Evolutionary conservation across 495 filamentous ascomycete genomes (phyloP), one percentile per base, ranked within the genome.

Genomic region (Aspergillus egyptiacus): DNA sequence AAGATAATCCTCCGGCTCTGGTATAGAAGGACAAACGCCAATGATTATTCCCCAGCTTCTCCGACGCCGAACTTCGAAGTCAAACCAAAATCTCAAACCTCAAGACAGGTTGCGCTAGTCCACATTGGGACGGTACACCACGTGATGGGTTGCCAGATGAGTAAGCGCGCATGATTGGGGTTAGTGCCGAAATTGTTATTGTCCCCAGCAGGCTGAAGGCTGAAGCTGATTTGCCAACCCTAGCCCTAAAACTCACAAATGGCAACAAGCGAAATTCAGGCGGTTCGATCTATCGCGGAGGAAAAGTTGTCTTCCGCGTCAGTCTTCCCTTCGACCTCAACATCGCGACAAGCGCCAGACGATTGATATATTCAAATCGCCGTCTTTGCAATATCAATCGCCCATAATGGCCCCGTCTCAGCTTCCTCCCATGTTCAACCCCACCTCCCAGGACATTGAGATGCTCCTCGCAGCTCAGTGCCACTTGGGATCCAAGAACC

Each of bases 401-500:
- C 70, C 79, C 79, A 89, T 80, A 70, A 96, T 96, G 91, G 88
- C 91, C 66, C 88, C 91, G 66, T 76, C 84, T 51, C 91, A 96
- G 73, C 85, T 94, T 54, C 90, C 90, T 63, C 78, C 88, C 39
- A 81, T 83, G 57, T 95, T 96, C 87, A 86, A 87, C 79, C 82
- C 85, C 46, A 87, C 85, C 56, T 71, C 76, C 41, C 75, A 85
- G 74, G 93, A 98, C 80, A 95, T 98, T 78, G 93, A 98, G 86
- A 94, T 91, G 88, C 87, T 98, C 58, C 85, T 98, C 44, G 85
- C 89, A 63, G 93, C 93, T 66, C 90, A 96, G 75, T 85, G 81
- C 73, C 93, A 98, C 77, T 82, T 98, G 56, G 93, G 93, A 68
- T 90, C 86, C 76, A 98, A 98, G 85, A 98, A 98, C 80, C 66